Percentiles rank a stretch among this genome's conserved stretches.
These are phyloP conservation scores for Rhodotorula sp. DNA, from an alignment of 1,284 basidiomycete genomes.

Conservation along the genomic window DNA sequence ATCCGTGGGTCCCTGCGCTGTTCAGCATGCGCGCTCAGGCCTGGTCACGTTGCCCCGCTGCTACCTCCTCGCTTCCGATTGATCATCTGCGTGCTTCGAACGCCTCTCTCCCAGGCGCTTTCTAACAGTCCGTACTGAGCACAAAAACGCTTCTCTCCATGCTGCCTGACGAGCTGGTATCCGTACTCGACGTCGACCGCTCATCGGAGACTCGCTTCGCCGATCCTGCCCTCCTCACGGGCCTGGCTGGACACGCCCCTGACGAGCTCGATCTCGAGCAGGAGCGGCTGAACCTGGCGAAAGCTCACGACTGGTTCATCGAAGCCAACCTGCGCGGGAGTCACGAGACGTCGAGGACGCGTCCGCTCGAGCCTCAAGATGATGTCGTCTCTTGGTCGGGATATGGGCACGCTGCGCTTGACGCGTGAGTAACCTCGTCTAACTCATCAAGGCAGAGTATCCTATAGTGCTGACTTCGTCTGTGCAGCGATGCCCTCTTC, in stretches of 20 bases:
- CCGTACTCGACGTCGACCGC: too few relatives aligned
- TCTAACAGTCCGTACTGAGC: too few relatives aligned
- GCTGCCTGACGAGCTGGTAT: too few relatives aligned
- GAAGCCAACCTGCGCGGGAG: not conserved
- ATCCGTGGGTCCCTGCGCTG: not conserved
- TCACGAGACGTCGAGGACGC: not conserved
- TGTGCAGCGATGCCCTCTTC: slow-evolving; percentile 2
- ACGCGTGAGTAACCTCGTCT: not conserved
- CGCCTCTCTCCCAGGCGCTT: too few relatives aligned
- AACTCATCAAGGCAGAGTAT: not conserved
- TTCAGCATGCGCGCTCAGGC: not conserved
- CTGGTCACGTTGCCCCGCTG: too few relatives aligned
- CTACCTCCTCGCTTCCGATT: too few relatives aligned
- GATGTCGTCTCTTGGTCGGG: slow-evolving; percentile 32
- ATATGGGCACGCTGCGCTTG: not conserved
- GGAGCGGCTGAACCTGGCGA: not conserved
- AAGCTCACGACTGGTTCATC: not conserved
- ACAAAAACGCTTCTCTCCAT: too few relatives aligned
- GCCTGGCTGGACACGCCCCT: not conserved
- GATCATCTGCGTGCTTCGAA: too few relatives aligned
- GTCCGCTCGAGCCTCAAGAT: slow-evolving; percentile 4
- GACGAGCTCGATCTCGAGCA: not conserved
- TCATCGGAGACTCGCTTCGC: too few relatives aligned
- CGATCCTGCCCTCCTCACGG: too few relatives aligned
- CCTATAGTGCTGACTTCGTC: not conserved